Evolutionary conservation across 768 basidiomycete genomes (phyloP).

Genomic region (Termitomyces sp.): DNA sequence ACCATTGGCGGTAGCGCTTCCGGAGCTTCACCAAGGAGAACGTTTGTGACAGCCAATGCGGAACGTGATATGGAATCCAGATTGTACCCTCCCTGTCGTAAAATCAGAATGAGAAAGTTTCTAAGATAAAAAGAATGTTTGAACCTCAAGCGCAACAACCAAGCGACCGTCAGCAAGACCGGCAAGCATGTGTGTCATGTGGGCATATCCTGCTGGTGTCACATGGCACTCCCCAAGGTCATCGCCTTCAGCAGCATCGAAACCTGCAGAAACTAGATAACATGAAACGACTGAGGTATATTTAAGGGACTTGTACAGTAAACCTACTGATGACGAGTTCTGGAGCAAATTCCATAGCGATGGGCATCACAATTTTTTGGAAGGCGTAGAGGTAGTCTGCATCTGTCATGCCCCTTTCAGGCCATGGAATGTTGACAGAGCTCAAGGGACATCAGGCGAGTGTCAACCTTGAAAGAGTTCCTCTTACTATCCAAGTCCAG

Average conservation of each 20-base stretch:
- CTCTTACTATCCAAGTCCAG: conserved; percentile 81
- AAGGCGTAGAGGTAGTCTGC: conserved; percentile 97
- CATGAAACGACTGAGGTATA: neutral
- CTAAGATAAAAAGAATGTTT: neutral
- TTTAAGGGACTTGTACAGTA: neutral
- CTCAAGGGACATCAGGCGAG: conserved; percentile 31
- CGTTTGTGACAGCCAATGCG: conserved; percentile 77
- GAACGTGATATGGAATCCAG: conserved; percentile 84
- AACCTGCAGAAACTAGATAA: conserved; percentile 86
- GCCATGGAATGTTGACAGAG: conserved; percentile 97
- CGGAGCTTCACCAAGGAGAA: conserved; percentile 89
- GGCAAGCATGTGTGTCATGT: conserved; percentile 97
- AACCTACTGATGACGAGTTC: conserved; percentile 91
- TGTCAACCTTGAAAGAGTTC: conserved; percentile 3
- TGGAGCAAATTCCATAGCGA: conserved; percentile 93
- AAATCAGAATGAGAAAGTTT: neutral
- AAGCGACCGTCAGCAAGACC: conserved; percentile 83
- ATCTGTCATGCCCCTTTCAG: conserved; percentile 80
- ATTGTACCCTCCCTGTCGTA: conserved; percentile 86
- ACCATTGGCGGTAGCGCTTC: conserved; percentile 65
- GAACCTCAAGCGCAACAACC: conserved; percentile 91
- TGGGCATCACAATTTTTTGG: conserved; percentile 93
- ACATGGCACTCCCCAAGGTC: conserved; percentile 89
- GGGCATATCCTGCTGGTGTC: conserved; percentile 88
- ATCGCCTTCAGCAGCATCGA: conserved; percentile 94